Conservation (phyloP, 2,329 filamentous ascomycete species). For the Byssoonygena ceratinophila region DNA sequence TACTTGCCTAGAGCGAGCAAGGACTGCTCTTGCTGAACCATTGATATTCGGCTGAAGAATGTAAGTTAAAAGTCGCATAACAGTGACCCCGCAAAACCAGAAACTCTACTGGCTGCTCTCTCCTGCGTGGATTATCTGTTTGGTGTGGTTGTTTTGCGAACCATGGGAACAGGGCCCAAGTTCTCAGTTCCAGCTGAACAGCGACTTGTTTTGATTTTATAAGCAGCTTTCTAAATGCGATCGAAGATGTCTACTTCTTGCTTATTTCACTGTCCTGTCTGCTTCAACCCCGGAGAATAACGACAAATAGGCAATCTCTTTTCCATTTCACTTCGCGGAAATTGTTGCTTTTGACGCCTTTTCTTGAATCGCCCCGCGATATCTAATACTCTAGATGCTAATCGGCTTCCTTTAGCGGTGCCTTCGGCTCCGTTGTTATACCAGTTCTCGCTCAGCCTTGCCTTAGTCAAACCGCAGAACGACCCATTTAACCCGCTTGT, state of each 20-base stretch:
- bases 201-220: constrained; percentile 4
- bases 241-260: not conserved
- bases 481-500: no score
- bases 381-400: constrained; percentile 1
- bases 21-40: not conserved
- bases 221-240: not conserved
- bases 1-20: not conserved
- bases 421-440: no score
- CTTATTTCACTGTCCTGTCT: not conserved
- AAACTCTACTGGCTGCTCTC: not conserved
- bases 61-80: not conserved
- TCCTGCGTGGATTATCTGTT: not conserved
- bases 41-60: not conserved
- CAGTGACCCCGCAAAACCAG: not conserved
- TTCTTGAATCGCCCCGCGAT: not conserved
- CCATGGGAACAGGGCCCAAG: not conserved
- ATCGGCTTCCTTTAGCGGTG: not conserved
- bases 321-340: not conserved
- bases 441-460: not conserved
- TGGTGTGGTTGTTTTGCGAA: not conserved
- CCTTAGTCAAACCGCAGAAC: no score
- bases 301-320: not conserved
- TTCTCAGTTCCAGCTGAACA: not conserved
- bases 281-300: not conserved
- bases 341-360: not conserved